phyloP scores from a whole-genome alignment of 371 early-diverging fungal genomes.

The Quaeritorhiza haematococci region DNA sequence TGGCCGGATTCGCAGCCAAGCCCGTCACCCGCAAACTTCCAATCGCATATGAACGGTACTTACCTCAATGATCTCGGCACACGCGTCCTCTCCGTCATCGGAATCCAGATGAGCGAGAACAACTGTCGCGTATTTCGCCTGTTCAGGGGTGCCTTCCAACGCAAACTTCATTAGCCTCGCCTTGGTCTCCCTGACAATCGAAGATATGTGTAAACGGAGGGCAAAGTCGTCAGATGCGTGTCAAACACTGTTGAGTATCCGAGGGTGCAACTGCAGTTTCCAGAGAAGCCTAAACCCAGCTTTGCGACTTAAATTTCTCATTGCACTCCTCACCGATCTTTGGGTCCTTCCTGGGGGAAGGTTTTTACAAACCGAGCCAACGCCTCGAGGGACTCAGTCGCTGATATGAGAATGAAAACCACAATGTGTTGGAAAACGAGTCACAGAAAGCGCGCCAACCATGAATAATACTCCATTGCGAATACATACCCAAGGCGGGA shows the following conservation, averaged over 20 bases:
- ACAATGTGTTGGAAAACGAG: no score
- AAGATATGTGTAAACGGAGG: neutral
- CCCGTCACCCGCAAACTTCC: no score
- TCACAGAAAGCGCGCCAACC: no score
- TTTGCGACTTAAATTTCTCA: neutral
- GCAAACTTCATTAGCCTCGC: conserved; percentile 41
- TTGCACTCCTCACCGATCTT: conserved; percentile 6
- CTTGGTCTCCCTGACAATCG: conserved; percentile 24
- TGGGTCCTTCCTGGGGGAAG: conserved; percentile 41
- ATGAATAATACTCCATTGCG: no score
- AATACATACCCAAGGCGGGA: conserved; percentile 21
- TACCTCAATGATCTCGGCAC: conserved; percentile 27
- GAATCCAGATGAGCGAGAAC: conserved; percentile 44
- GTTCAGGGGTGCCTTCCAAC: conserved; percentile 38
- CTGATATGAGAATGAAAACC: conserved; percentile 15
- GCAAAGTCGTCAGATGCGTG: no score
- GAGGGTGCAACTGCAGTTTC: no score
- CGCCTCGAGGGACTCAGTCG: conserved; percentile 56
- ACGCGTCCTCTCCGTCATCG: conserved; percentile 19
- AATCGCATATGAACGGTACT: neutral
- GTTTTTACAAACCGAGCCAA: conserved; percentile 58
- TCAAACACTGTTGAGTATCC: no score
- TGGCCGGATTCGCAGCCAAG: no score
- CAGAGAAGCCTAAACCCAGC: no score
- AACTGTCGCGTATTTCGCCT: conserved; percentile 61